These are phyloP conservation scores for Monascus ruber DNA, from an alignment of 2,329 filamentous ascomycete genomes.

Conservation along the genomic window DNA sequence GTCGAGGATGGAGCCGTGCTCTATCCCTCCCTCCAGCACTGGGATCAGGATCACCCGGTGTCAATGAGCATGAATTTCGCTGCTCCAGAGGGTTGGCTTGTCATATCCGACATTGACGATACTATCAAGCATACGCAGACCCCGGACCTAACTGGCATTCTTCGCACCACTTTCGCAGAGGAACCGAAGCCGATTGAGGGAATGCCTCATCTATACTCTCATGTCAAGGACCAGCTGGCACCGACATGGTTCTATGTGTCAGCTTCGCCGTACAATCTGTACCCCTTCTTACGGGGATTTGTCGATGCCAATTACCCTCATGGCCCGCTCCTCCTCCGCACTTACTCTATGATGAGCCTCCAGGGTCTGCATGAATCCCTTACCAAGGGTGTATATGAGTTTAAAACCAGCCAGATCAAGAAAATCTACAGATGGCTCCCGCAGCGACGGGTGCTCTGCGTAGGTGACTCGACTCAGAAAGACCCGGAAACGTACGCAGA, in stretches of 20 bases:
- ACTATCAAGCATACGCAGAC: constrained; percentile 90
- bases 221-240: constrained; percentile 46
- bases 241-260: constrained; percentile 89
- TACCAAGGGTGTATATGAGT: constrained; percentile 69
- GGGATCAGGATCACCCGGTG: constrained; percentile 26
- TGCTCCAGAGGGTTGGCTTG: constrained; percentile 65
- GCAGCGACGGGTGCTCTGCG: constrained; percentile 63
- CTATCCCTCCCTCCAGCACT: constrained; percentile 18
- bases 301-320: constrained; percentile 57
- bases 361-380: constrained; percentile 67
- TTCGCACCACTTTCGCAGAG: constrained; percentile 74
- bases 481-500: constrained; percentile 86
- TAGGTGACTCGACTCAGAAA: constrained; percentile 84
- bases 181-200: constrained; percentile 58
- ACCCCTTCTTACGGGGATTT: constrained; percentile 72
- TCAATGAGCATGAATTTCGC: constrained; percentile 64
- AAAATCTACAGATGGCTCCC: constrained; percentile 74
- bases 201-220: constrained; percentile 74
- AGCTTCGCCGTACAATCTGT: constrained; percentile 88
- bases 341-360: constrained; percentile 76
- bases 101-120: constrained; percentile 88
- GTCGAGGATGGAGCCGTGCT: constrained; percentile 39
- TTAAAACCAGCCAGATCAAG: constrained; percentile 70
- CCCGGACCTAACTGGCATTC: constrained; percentile 64
- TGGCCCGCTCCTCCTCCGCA: constrained; percentile 73